Evolutionary conservation across 768 basidiomycete genomes (phyloP), one percentile per base, ranked within the genome.

Genomic region (Suillus subalutaceus): DNA sequence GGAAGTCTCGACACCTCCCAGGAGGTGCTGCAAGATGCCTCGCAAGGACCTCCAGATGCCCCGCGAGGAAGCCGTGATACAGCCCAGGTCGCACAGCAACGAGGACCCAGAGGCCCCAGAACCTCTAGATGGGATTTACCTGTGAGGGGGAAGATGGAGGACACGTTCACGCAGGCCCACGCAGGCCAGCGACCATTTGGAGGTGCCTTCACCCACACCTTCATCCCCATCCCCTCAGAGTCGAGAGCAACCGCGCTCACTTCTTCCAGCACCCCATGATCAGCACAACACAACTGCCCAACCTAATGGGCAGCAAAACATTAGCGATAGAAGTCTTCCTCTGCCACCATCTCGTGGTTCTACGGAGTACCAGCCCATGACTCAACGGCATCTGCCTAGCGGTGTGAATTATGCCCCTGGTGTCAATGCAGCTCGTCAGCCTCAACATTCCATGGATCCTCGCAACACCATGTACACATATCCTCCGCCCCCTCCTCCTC

Each of bases 201-300:
- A 52, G 26, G 50, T 52, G 15, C 50, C 50, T 52, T 52, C 50
- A 8, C 50, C 26, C 13, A 26, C 50, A 52, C 50, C 50, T 16
- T 52, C 50, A 52, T 52, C 50, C 15, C 26, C 50, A 52, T 52
- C 50, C 50, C 50, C 50, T 52, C 50, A 52, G 50, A 52, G 50
- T 52, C 15, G 15, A 52, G 6, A 52, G 50, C 15, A 26, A 16
- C 50, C 7, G 26, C 26, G 15, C 15, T 26, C 23, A 52, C 50
- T 52, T 16, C 50, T 52, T 52, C 50, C 26, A 52, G 15, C 26
- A 26, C 26, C 50, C 26, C 50, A 52, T 30, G 26, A 52, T 52
- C 50, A 30, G 50, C 26, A 30, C 50, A 30, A 7, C 15, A 30
- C 26, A 30, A 52, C 50, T 16, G 13, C 50, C 50, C 50, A 52